Evolutionary conservation across 2,329 filamentous ascomycete species (phyloP).

Genomic region (Fonsecaea multimorphosa): DNA sequence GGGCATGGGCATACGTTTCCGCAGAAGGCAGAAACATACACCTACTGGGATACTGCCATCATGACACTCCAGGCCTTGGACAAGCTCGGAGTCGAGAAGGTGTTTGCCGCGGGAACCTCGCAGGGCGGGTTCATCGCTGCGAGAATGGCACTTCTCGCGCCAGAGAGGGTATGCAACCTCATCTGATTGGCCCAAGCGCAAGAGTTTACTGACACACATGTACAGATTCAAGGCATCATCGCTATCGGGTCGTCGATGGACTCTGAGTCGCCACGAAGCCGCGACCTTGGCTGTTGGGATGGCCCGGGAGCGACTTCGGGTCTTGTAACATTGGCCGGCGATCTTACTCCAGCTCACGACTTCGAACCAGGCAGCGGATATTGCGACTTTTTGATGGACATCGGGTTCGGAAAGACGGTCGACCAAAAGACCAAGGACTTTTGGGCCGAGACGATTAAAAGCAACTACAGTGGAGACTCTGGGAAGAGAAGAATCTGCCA

Average conservation of each 20-base stretch:
- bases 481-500: slow-evolving; percentile 55
- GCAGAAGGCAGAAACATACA: slow-evolving; percentile 53
- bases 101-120: slow-evolving; percentile 54
- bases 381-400: slow-evolving; percentile 54
- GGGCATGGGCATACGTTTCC: slow-evolving; percentile 58
- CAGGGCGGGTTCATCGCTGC: slow-evolving; percentile 61
- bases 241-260: slow-evolving; percentile 61
- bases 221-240: slow-evolving; percentile 58
- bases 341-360: slow-evolving; percentile 45
- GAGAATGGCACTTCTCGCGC: slow-evolving; percentile 59
- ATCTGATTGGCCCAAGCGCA: background rate
- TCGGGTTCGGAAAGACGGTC: slow-evolving; percentile 55
- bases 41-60: slow-evolving; percentile 61
- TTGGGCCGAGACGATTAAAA: slow-evolving; percentile 53
- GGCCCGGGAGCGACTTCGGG: slow-evolving; percentile 42
- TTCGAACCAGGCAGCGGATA: slow-evolving; percentile 54
- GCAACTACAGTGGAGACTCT: slow-evolving; percentile 57
- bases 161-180: slow-evolving; percentile 49
- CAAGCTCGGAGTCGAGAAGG: slow-evolving; percentile 36
- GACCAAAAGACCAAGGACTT: slow-evolving; percentile 48
- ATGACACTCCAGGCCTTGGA: slow-evolving; percentile 49
- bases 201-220: background rate
- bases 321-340: background rate
- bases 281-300: slow-evolving; percentile 58
- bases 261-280: slow-evolving; percentile 54